Base-by-base conservation (phyloP, 139 green algal genomes). In the Coelastrella sp. region DNA sequence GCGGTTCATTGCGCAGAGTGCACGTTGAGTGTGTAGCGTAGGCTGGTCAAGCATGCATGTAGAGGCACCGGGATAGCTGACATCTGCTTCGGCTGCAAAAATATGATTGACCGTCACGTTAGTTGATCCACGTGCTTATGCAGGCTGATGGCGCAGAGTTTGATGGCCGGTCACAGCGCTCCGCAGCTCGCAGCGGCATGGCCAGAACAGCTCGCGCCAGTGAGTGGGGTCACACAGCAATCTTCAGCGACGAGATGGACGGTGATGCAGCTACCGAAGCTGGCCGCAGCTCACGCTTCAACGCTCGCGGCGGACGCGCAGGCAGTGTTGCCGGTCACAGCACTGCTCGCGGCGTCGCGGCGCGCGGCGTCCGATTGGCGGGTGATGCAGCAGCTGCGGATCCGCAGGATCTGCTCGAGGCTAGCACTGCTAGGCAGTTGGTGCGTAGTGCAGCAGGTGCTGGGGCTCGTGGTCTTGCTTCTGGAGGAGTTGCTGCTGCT, bases 341-440 rank as follows among this genome's bases (percentile, higher is more conserved):
- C 23, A 59, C 57, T 56, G 20, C 17, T 14, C 14, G 78, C 5
- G 90, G 32, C 13, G 61, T 64, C 59, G 47, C 58, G 32, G 20
- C 10, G 19, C 11, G 91, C 23, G 85, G 90, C 14, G 81, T 75
- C 56, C 83, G 90, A 17, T 86, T 94, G 73, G 80, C 74, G 32
- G 56, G 89, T 60, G 87, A 78, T 66, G 71, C 86, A 77, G 90
- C 78, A 3, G 93, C 87, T 4, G 94, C 75, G 5, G 97, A 99
- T 22, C 96, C 97, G 2, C 86, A 98, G 79, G 94, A 99, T 88
- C 92, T 99, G 73, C 91, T 99, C 87, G 96, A 99, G 47, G 80
- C 92, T 2, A 85, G 85, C 3, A 92, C 93, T 7, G 94, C 96
- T 3, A 91, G 97, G 8, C 75, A 94, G 81, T 80, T 97, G 19